Evolutionary conservation across 2,329 filamentous ascomycete genomes (phyloP), one percentile per base, ranked within the genome.

Genomic region (Septoria linicola): DNA sequence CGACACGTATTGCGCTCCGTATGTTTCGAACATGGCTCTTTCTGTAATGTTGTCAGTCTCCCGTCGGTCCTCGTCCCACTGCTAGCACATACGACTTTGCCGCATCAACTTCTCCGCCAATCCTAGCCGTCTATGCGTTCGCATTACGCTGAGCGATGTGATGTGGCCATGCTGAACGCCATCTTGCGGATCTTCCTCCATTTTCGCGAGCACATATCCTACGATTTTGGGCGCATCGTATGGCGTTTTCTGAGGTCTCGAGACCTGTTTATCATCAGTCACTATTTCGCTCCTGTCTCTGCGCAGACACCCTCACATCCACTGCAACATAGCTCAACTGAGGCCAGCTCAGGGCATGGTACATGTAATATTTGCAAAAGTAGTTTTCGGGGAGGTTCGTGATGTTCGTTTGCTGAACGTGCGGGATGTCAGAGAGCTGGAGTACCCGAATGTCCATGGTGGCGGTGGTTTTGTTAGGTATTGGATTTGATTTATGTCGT

Each of bases 331-430:
- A 97, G 73, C 87, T 92, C 60, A 99, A 83, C 75, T 97, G 92
- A 39, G 93, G 93, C 93, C 93, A 99, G 64, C 90, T 95, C 61
- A 97, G 84, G 13, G 92, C 91, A 74, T 99, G 93, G 81, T 99
- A 99, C 67, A 99, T 84, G 78, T 99, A 99, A 80, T 99, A 99
- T 81, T 99, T 99, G 75, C 96, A 88, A 72, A 97, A 97, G 82
- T 99, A 99, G 80, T 99, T 99, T 74, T 99, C 93, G 60, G 93
- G 93, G 47, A 99, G 81, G 77, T 99, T 99, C 71, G 95, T 95
- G 70, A 99, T 91, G 78, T 99, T 97, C 69, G 92, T 92, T 73
- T 95, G 90, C 76, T 99, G 93, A 69, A 99, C 90, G 68, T 93
- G 85, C 61, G 89, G 89, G 60, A 95, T 88, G 74, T 95, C 89